Evolutionary conservation across 1,139 yeast species (phyloP).

Genomic region (Pichia sp.): DNA sequence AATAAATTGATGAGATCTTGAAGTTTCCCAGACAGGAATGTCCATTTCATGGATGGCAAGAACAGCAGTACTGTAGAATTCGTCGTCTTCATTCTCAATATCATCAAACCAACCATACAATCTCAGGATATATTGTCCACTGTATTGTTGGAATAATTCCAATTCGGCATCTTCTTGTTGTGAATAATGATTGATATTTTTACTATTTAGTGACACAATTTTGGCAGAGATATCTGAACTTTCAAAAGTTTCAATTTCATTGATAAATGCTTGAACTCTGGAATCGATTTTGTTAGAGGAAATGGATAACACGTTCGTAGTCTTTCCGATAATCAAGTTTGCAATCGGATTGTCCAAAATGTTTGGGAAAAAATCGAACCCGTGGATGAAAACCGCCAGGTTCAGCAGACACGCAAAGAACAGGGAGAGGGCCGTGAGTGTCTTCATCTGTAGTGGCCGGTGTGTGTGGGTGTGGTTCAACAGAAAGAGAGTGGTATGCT

Average conservation of each 20-base stretch:
- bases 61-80: conserved; percentile 21
- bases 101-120: conserved; percentile 28
- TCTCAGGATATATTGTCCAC: conserved; percentile 52
- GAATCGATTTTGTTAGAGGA: background rate
- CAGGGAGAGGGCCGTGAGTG: too few species aligned
- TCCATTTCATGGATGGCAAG: conserved; percentile 31
- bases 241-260: conserved; percentile 4
- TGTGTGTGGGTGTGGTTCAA: too few species aligned
- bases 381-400: too few species aligned
- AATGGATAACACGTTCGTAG: background rate
- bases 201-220: background rate
- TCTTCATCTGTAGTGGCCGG: too few species aligned
- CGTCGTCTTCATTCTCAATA: conserved; percentile 4
- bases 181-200: conserved; percentile 8
- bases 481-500: too few species aligned
- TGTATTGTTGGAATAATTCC: conserved; percentile 36
- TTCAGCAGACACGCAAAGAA: too few species aligned
- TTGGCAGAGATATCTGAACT: background rate
- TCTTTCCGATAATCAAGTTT: background rate
- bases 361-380: too few species aligned
- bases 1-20: conserved; percentile 35
- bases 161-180: conserved; percentile 6
- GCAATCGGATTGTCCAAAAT: background rate
- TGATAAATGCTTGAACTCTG: background rate
- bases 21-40: conserved; percentile 40